Evolutionary conservation across 2,329 filamentous ascomycete genomes (phyloP).

Genomic region (Knufia petricola): DNA sequence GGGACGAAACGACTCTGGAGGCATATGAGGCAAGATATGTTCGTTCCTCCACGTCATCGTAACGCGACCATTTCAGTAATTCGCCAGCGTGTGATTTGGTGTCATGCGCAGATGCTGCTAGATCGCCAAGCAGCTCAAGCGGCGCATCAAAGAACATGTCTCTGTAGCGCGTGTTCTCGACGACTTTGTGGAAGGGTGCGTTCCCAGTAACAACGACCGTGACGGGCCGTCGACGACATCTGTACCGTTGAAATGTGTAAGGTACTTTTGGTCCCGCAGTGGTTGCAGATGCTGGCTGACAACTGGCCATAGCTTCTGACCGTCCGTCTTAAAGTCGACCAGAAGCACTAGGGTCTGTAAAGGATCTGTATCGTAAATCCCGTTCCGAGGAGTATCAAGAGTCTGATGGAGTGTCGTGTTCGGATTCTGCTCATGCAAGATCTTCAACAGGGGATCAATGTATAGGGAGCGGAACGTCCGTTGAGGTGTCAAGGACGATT

Average conservation of each 20-base stretch:
- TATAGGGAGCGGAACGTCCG: conserved; percentile 44
- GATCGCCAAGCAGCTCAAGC: conserved; percentile 28
- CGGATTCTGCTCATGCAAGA: conserved; percentile 42
- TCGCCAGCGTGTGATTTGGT: background rate
- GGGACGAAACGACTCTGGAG: background rate
- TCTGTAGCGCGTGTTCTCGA: conserved; percentile 35
- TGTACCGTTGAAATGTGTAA: conserved; percentile 42
- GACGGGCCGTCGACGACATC: conserved; percentile 32
- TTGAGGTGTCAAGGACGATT: conserved; percentile 34
- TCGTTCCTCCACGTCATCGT: conserved; percentile 1
- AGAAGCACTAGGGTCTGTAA: conserved; percentile 42
- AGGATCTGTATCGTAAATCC: conserved; percentile 43
- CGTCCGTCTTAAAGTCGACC: conserved; percentile 41
- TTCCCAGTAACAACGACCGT: conserved; percentile 47
- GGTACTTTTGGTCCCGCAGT: conserved; percentile 40
- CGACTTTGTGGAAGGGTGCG: conserved; percentile 39
- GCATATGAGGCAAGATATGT: background rate
- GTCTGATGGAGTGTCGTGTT: conserved; percentile 28
- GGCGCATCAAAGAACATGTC: conserved; percentile 50
- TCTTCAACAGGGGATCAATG: conserved; percentile 40
- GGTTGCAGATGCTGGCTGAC: conserved; percentile 34
- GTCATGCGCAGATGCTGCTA: background rate
- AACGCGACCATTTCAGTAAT: background rate
- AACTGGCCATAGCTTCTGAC: conserved; percentile 28
- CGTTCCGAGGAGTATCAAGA: conserved; percentile 24